A percentile compares a stretch with the other conserved stretches of the same genome.
Conservation (phyloP, 2,329 filamentous ascomycete genomes). For the Pseudocercospora fijiensis region DNA sequence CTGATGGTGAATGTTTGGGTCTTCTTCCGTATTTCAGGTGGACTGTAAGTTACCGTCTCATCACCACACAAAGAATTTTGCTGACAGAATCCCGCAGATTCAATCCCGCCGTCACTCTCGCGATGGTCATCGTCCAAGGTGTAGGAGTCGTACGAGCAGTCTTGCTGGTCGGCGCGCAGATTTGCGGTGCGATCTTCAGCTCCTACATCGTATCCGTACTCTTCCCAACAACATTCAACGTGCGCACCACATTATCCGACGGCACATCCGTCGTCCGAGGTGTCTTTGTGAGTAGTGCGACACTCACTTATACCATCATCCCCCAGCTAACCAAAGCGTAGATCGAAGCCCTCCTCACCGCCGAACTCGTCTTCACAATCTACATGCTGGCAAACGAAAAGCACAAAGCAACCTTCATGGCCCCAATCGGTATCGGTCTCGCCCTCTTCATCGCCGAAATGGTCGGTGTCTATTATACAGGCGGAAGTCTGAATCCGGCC, state of each 20-base stretch:
- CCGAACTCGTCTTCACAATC: conserved; percentile 44
- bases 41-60: conserved; percentile 26
- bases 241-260: conserved; percentile 38
- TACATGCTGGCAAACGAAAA: conserved; percentile 45
- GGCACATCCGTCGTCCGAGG: conserved; percentile 42
- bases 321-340: not conserved
- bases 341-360: conserved; percentile 45
- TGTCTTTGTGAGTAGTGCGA: conserved; percentile 34
- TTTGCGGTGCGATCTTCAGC: conserved; percentile 42
- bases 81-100: conserved; percentile 28
- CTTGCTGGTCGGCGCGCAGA: conserved; percentile 40
- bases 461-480: conserved; percentile 39
- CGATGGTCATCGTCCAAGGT: conserved; percentile 37
- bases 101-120: conserved; percentile 39
- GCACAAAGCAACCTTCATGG: conserved; percentile 48
- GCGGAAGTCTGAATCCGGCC: conserved; percentile 41
- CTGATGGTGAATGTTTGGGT: conserved; percentile 45
- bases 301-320: too few relatives aligned
- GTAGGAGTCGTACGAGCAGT: conserved; percentile 38
- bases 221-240: conserved; percentile 41
- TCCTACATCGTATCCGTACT: conserved; percentile 38
- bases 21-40: conserved; percentile 42
- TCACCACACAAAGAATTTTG: not conserved
- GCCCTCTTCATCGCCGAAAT: conserved; percentile 51
- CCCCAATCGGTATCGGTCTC: conserved; percentile 50